phyloP scores from a whole-genome alignment of 192 early-diverging fungal species.

The Gonapodya sp. region DNA sequence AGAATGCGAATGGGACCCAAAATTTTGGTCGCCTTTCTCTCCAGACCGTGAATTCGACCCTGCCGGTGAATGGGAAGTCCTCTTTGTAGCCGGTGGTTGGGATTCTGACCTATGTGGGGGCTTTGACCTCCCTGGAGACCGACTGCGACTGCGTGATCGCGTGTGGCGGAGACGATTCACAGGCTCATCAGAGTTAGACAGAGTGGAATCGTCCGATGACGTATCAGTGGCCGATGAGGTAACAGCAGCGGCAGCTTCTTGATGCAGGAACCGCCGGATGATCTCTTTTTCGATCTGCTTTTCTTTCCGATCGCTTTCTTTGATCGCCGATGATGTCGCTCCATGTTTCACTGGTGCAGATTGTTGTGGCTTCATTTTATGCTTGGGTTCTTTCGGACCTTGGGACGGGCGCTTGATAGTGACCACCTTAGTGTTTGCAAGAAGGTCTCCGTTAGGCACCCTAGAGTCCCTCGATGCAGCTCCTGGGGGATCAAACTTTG shows the following conservation, averaged over 20 bases:
- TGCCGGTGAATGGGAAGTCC: neutral
- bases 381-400: neutral
- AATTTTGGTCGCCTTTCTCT: neutral
- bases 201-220: neutral
- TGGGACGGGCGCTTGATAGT: neutral
- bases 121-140: neutral
- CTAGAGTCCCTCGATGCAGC: neutral
- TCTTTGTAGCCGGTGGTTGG: neutral
- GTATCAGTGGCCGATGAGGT: neutral
- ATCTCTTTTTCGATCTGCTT: neutral
- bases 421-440: neutral
- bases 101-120: neutral
- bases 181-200: neutral
- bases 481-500: neutral
- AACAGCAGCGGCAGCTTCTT: neutral
- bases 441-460: neutral
- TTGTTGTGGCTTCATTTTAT: neutral
- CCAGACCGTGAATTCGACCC: neutral
- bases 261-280: neutral
- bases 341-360: neutral
- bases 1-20: neutral
- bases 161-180: neutral
- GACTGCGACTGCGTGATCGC: neutral
- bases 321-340: neutral
- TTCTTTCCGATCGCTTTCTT: neutral